Conservation (phyloP, 2,329 filamentous ascomycete genomes). For the Fusarium virguliforme region DNA sequence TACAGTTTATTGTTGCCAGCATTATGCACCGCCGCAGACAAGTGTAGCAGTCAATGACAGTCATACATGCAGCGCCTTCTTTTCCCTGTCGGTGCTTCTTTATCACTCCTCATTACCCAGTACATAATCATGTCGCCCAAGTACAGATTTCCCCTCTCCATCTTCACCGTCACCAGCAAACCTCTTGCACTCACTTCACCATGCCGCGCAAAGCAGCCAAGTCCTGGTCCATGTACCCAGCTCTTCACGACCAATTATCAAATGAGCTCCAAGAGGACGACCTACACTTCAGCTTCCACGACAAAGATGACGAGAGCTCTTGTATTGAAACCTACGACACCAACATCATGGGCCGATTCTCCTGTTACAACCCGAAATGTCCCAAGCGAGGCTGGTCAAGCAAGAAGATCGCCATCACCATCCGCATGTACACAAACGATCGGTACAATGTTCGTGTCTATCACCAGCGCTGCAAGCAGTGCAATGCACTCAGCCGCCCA, state of each 20-base stretch:
- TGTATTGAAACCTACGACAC: constrained; percentile 48
- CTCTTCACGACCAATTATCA: constrained; percentile 36
- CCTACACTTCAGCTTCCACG: constrained; percentile 48
- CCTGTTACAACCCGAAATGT: constrained; percentile 52
- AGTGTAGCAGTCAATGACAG: no score
- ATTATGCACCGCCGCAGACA: background rate
- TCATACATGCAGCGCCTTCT: background rate
- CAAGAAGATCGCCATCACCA: constrained; percentile 55
- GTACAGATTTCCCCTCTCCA: background rate
- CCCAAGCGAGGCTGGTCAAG: constrained; percentile 52
- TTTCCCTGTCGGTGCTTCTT: background rate
- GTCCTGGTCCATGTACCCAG: constrained; percentile 44
- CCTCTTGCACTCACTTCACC: background rate
- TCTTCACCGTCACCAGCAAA: background rate
- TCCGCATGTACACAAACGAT: constrained; percentile 51
- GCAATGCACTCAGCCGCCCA: constrained; percentile 50
- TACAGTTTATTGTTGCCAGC: background rate
- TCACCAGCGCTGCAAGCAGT: constrained; percentile 56
- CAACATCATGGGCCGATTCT: constrained; percentile 55
- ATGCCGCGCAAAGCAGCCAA: constrained; percentile 12
- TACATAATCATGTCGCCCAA: background rate
- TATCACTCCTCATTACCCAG: no score
- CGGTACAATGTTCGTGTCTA: constrained; percentile 59
- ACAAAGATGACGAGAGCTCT: constrained; percentile 28
- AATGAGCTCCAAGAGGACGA: constrained; percentile 23